These are phyloP conservation scores for Dendryphion nanum DNA, from an alignment of 2,329 filamentous ascomycete species.

Conservation along the genomic window DNA sequence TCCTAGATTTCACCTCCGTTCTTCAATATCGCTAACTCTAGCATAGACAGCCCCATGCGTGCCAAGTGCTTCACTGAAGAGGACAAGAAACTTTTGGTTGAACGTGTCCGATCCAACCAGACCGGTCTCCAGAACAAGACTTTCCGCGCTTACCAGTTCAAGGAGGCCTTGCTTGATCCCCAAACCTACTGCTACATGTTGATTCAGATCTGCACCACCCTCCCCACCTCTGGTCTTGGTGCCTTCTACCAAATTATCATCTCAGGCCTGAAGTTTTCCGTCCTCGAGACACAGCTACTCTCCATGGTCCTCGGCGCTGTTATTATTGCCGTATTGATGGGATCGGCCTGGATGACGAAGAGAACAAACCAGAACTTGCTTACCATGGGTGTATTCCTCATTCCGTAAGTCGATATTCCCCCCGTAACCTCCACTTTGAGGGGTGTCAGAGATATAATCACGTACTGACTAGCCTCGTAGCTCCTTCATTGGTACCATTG, in stretches of 20 bases:
- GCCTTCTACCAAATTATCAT: slow-evolving; percentile 76
- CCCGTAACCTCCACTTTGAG: neutral
- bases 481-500: slow-evolving; percentile 69
- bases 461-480: slow-evolving; percentile 36
- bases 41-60: slow-evolving; percentile 64
- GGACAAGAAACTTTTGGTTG: slow-evolving; percentile 59
- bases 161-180: slow-evolving; percentile 61
- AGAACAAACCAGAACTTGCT: slow-evolving; percentile 67
- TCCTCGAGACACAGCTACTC: slow-evolving; percentile 68
- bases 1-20: neutral
- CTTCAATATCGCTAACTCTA: neutral
- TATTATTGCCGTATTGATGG: slow-evolving; percentile 68
- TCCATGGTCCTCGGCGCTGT: slow-evolving; percentile 74
- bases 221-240: slow-evolving; percentile 71
- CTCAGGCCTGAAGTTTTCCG: slow-evolving; percentile 62
- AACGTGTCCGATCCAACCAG: slow-evolving; percentile 47
- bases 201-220: slow-evolving; percentile 68
- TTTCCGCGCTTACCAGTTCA: slow-evolving; percentile 55
- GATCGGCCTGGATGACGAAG: slow-evolving; percentile 66
- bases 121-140: slow-evolving; percentile 48
- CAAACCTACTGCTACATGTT: slow-evolving; percentile 57
- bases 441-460: no score
- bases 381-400: slow-evolving; percentile 63
- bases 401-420: slow-evolving; percentile 54
- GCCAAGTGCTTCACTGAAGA: slow-evolving; percentile 67